Conservation (phyloP, 2,329 filamentous ascomycete genomes). For the Endoconidiophora laricicola region DNA sequence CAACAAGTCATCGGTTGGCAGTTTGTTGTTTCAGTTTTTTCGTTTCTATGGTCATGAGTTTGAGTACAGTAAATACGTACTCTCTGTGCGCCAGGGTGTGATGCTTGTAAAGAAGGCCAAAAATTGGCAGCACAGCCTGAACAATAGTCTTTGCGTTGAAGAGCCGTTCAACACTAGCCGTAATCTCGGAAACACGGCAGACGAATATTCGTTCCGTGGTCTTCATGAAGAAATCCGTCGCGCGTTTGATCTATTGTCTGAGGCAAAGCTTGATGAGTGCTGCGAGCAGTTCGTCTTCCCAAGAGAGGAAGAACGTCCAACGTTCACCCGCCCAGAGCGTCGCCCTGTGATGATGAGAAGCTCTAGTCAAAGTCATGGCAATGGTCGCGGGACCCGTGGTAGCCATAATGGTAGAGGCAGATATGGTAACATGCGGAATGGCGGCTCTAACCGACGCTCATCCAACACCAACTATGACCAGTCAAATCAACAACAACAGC, state of each 20-base stretch:
- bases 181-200: constrained; percentile 90
- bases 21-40: constrained; percentile 91
- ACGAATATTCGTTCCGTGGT: constrained; percentile 84
- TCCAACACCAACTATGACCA: constrained; percentile 38
- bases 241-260: constrained; percentile 68
- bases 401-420: constrained; percentile 29
- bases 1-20: constrained; percentile 69
- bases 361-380: constrained; percentile 40
- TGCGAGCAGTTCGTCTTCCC: constrained; percentile 83
- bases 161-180: constrained; percentile 84
- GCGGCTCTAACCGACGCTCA: constrained; percentile 31
- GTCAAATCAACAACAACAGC: constrained; percentile 7
- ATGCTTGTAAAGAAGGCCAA: constrained; percentile 70
- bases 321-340: constrained; percentile 39
- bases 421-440: constrained; percentile 27
- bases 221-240: constrained; percentile 78
- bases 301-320: constrained; percentile 51
- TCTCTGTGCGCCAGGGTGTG: constrained; percentile 72
- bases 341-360: constrained; percentile 39
- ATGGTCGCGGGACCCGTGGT: constrained; percentile 24
- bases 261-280: constrained; percentile 63
- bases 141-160: constrained; percentile 83
- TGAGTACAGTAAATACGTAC: constrained; percentile 66
- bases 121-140: constrained; percentile 64
- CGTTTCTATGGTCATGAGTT: constrained; percentile 87